phyloP scores from a whole-genome alignment of 2,329 filamentous ascomycete species.

The Periconia digitata region DNA sequence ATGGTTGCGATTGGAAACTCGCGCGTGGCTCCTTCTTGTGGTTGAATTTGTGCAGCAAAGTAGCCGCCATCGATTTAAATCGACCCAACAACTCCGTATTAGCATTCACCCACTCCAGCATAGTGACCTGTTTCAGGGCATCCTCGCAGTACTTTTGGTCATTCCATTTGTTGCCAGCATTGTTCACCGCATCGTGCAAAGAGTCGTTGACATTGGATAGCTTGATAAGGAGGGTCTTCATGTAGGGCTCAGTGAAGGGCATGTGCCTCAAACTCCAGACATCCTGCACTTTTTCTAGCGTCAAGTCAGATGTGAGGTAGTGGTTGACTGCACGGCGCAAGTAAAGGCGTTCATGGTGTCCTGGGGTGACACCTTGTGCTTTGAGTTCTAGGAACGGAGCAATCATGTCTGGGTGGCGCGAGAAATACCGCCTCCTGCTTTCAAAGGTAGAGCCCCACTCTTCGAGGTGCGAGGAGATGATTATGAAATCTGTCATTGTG shows the following conservation, averaged over 20 bases:
- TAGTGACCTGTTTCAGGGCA: too few species aligned
- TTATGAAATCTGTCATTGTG: background rate
- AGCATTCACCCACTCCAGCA: too few species aligned
- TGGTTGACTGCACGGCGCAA: constrained; percentile 1
- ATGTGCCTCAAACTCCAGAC: constrained; percentile 10
- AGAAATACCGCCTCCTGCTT: background rate
- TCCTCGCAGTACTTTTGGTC: too few species aligned
- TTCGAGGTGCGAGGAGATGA: background rate
- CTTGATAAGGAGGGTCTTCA: constrained; percentile 6
- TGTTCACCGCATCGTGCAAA: too few species aligned
- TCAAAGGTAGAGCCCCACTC: too few species aligned
- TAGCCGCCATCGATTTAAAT: too few species aligned
- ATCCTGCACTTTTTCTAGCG: constrained; percentile 1
- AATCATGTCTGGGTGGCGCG: background rate
- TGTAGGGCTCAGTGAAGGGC: constrained; percentile 11
- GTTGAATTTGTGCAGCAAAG: too few species aligned
- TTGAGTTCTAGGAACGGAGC: constrained; percentile 3
- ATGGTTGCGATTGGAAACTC: too few species aligned
- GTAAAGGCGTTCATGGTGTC: background rate
- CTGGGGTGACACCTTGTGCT: constrained; percentile 3
- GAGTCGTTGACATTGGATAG: too few species aligned
- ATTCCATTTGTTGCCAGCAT: too few species aligned
- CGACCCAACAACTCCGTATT: too few species aligned
- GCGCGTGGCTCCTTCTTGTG: too few species aligned
- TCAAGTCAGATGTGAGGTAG: background rate